Base-by-base conservation (phyloP, 2,329 filamentous ascomycete genomes). In the Stromatinia cepivora region DNA sequence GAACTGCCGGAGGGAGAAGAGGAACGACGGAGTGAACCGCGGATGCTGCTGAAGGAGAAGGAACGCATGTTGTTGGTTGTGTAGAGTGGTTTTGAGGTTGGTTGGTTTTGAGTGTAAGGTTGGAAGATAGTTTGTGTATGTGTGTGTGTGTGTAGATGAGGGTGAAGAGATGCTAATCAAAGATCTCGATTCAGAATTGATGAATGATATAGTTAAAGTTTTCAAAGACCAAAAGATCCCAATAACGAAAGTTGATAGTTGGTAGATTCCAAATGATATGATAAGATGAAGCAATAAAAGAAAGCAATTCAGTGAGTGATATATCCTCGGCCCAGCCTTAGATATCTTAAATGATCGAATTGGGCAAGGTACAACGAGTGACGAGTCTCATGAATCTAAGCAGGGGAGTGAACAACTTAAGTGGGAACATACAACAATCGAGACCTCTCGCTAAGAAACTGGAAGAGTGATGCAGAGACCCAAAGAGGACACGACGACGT, bases 11-110 rank as follows among this genome's bases (percentile, higher is more conserved):
- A 77, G 11, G 74, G 81, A 71, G 80, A 82, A 70, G 81, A 81
- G 22, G 80, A 82, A 70, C 85, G 84, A 70, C 85, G 84, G 78
- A 87, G 81, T 13, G 84, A 85, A 61, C 82, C 83, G 71, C 85
- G 84, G 61, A 88, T 77, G 72, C 83, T 83, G 79, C 87, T 83
- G 80, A 84, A 84, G 63, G 76, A 75, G 69, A 78, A 72, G 62
- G 73, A 74, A 46, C 72, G 73, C 77, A 78, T 78, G 66, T 72
- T 77, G 69, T 61, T 61, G 20, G 9, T 34, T 42, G 20, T 59
- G 5, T 11, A 28, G 39, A 17, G 42, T 46, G 1, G 42, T 56
- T 52, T 34, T 13, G 22, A 50, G 31, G 28, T 11, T 25, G 17
- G 8, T 34, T 46, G 53, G 42, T 58, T 25, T 22, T 31, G 8